Percentiles rank a stretch among this genome's conserved stretches.
phyloP scores from a whole-genome alignment of 495 filamentous ascomycete species.

The Xylaria sp. region DNA sequence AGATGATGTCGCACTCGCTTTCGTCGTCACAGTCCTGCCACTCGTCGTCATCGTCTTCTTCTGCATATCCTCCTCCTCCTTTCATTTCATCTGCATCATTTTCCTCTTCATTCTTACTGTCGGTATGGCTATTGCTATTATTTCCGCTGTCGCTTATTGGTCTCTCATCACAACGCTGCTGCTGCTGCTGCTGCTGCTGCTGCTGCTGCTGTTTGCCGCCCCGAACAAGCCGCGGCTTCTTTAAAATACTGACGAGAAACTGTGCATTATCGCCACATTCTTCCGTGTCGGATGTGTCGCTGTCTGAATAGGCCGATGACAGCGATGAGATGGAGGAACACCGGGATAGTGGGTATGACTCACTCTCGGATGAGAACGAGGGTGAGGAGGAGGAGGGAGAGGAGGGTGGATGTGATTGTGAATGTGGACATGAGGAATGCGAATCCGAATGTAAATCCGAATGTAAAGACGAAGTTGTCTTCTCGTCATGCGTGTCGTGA shows the following conservation, averaged over 20 bases:
- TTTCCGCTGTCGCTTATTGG: neutral
- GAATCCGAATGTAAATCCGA: neutral
- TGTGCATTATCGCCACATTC: neutral
- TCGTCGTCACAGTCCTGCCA: neutral
- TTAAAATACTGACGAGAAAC: conserved; percentile 10
- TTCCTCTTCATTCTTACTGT: neutral
- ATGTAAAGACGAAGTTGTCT: neutral
- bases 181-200: neutral
- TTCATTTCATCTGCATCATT: neutral
- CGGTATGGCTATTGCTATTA: neutral
- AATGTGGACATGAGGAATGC: neutral
- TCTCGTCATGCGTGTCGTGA: neutral
- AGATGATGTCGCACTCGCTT: conserved; percentile 8
- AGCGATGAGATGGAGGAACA: conserved; percentile 16
- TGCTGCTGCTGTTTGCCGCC: neutral
- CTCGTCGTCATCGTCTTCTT: conserved; percentile 5
- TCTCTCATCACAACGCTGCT: too few relatives aligned
- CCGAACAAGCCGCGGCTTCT: conserved; percentile 6
- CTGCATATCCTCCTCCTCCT: neutral
- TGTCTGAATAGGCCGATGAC: conserved; percentile 12
- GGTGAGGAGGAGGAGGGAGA: neutral
- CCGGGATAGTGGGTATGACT: conserved; percentile 5
- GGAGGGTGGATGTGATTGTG: too few relatives aligned
- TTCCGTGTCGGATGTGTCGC: neutral
- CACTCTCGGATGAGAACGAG: conserved; percentile 5